These are phyloP conservation scores for Pseudevernia furfuracea DNA, from an alignment of 495 filamentous ascomycete species.

Conservation along the genomic window DNA sequence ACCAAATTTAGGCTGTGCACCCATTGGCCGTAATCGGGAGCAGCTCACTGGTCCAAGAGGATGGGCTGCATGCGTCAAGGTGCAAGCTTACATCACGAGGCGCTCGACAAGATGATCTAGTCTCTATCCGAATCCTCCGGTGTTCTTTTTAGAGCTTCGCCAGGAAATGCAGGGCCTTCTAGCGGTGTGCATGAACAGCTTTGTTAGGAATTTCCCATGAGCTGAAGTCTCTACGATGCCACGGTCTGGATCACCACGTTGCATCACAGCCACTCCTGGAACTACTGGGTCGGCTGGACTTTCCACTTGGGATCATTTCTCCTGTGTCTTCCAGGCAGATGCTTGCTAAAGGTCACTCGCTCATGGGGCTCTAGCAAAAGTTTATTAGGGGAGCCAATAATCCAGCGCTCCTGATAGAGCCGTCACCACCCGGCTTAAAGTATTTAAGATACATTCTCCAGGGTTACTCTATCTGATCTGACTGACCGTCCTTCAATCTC, in stretches of 20 bases:
- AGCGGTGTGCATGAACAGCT: neutral
- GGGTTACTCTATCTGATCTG: neutral
- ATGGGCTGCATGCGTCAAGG: neutral
- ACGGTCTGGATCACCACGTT: neutral
- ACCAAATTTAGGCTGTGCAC: neutral
- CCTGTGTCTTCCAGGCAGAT: neutral
- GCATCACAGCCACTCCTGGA: neutral
- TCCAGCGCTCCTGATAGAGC: neutral
- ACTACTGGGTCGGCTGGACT: constrained; percentile 1
- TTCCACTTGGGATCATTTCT: neutral
- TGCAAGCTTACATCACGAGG: constrained; percentile 6
- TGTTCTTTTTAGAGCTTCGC: neutral
- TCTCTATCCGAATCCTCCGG: neutral
- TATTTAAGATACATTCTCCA: neutral
- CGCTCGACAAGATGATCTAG: neutral
- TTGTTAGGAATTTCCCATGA: neutral
- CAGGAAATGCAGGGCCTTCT: neutral
- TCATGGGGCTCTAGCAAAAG: neutral
- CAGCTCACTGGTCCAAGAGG: neutral
- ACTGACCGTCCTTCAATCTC: neutral
- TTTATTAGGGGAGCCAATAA: neutral
- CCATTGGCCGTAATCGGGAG: neutral
- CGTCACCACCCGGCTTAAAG: neutral
- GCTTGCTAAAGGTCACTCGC: neutral
- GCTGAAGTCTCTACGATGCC: neutral